These are phyloP conservation scores for Penicillium decumbens DNA, from an alignment of 2,329 filamentous ascomycete genomes.

Conservation along the genomic window DNA sequence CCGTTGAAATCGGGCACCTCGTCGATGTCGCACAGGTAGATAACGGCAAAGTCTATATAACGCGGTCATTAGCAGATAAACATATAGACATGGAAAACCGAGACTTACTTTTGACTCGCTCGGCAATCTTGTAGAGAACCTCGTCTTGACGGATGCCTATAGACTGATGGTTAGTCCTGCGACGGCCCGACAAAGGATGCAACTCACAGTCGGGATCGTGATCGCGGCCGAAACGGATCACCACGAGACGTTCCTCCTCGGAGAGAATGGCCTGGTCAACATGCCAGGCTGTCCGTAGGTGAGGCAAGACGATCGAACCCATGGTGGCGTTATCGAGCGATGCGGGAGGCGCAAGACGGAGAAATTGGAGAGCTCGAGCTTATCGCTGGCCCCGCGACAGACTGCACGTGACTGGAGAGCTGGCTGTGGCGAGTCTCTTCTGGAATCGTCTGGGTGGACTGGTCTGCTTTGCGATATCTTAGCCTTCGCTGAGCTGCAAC, in stretches of 20 bases:
- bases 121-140: slow-evolving; percentile 88
- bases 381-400: slow-evolving; percentile 18
- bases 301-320: slow-evolving; percentile 88
- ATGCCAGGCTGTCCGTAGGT: slow-evolving; percentile 90
- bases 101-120: slow-evolving; percentile 69
- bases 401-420: slow-evolving; percentile 10
- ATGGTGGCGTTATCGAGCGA: slow-evolving; percentile 37
- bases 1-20: slow-evolving; percentile 88
- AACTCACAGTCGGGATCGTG: slow-evolving; percentile 64
- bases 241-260: slow-evolving; percentile 76
- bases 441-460: background rate
- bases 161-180: slow-evolving; percentile 16
- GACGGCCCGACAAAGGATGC: background rate
- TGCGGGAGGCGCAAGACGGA: slow-evolving; percentile 1
- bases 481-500: too few species aligned
- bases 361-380: slow-evolving; percentile 3
- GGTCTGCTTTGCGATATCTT: background rate
- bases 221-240: slow-evolving; percentile 90
- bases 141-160: slow-evolving; percentile 74
- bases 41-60: slow-evolving; percentile 44
- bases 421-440: background rate
- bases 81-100: slow-evolving; percentile 45
- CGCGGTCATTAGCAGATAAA: slow-evolving; percentile 3
- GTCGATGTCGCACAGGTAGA: slow-evolving; percentile 92
- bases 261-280: slow-evolving; percentile 92